Conservation (phyloP, 1,139 yeast genomes). For the Zygosaccharomyces sapae region DNA sequence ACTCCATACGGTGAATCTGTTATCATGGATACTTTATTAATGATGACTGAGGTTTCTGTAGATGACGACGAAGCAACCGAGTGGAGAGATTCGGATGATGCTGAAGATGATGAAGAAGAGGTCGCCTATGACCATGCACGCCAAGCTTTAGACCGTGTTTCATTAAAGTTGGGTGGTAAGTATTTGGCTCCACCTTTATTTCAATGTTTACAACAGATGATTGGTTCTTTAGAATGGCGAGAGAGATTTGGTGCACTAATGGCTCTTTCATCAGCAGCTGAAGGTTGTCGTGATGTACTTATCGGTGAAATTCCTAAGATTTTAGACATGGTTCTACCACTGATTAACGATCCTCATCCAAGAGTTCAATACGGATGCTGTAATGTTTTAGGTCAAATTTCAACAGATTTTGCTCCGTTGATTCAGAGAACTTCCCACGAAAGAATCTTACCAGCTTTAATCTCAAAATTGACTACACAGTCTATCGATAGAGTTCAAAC, state of each 20-base stretch:
- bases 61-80: conserved; percentile 80
- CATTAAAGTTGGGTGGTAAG: conserved; percentile 79
- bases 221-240: conserved; percentile 75
- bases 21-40: conserved; percentile 67
- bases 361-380: conserved; percentile 97
- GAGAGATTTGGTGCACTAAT: conserved; percentile 95
- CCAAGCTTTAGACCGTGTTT: conserved; percentile 85
- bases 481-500: conserved; percentile 92
- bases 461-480: conserved; percentile 65
- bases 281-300: conserved; percentile 90
- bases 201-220: conserved; percentile 80
- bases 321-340: conserved; percentile 77
- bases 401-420: conserved; percentile 92
- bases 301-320: conserved; percentile 77
- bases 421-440: conserved; percentile 80
- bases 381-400: conserved; percentile 93
- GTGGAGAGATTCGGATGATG: conserved; percentile 80
- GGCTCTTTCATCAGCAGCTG: conserved; percentile 96
- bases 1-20: conserved; percentile 66
- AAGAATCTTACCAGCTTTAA: conserved; percentile 79
- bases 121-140: conserved; percentile 88
- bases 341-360: conserved; percentile 76
- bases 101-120: conserved; percentile 80
- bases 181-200: conserved; percentile 83
- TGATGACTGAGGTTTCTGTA: conserved; percentile 90